These are phyloP conservation scores for Lactarius vividus DNA, from an alignment of 768 basidiomycete species.

Conservation along the genomic window DNA sequence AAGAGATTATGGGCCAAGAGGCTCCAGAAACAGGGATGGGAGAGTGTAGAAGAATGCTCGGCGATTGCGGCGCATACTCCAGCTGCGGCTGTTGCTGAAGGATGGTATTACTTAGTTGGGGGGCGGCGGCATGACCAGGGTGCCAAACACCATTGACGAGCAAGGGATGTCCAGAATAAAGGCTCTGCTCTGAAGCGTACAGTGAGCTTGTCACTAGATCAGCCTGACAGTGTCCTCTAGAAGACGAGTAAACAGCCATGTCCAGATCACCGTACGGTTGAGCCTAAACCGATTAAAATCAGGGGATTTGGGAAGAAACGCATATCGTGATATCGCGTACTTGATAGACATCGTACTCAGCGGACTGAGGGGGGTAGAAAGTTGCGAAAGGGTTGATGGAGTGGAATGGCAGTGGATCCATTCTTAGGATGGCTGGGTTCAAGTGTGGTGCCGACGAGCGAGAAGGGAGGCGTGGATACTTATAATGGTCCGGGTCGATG, in stretches of 20 bases:
- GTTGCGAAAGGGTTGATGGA: conserved; percentile 21
- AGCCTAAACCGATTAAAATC: conserved; percentile 12
- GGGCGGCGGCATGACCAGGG: conserved; percentile 7
- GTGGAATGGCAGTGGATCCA: conserved; percentile 22
- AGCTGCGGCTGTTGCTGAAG: conserved; percentile 9
- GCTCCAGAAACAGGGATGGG: conserved; percentile 25
- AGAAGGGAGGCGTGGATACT: conserved; percentile 23
- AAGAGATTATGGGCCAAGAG: conserved; percentile 19
- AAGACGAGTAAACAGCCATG: conserved; percentile 13
- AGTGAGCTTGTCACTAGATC: neutral
- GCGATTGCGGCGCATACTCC: conserved; percentile 14
- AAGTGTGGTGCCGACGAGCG: neutral
- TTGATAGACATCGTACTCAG: conserved; percentile 16
- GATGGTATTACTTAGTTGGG: neutral
- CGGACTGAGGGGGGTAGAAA: conserved; percentile 20
- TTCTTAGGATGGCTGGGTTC: neutral
- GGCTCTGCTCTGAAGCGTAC: conserved; percentile 9
- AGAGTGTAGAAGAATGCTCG: conserved; percentile 23
- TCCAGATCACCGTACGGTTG: conserved; percentile 18
- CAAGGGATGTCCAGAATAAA: conserved; percentile 15
- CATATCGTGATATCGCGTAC: neutral
- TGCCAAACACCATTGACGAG: conserved; percentile 17
- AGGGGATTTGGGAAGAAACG: neutral
- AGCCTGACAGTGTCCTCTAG: conserved; percentile 10
- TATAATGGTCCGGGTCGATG: conserved; percentile 25